Conservation (phyloP, 371 early-diverging fungal genomes). For the Mortierella sp. region DNA sequence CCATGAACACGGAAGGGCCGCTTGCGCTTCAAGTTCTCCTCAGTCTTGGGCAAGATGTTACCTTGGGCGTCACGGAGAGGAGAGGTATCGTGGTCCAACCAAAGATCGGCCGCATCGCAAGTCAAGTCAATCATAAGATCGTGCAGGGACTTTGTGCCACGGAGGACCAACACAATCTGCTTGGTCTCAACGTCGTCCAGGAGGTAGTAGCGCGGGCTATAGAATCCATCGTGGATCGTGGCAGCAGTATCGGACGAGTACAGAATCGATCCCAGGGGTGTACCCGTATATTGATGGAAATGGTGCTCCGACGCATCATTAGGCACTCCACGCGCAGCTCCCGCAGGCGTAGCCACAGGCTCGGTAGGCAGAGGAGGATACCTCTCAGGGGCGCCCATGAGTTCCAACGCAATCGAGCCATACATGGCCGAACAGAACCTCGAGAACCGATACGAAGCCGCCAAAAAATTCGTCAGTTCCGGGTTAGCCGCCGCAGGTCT, state of each 20-base stretch:
- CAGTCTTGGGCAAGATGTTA: conserved; percentile 6
- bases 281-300: conserved; percentile 47
- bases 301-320: conserved; percentile 28
- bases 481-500: conserved; percentile 26
- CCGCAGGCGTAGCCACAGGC: conserved; percentile 3
- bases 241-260: conserved; percentile 54
- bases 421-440: conserved; percentile 57
- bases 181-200: conserved; percentile 52
- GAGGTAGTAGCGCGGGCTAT: conserved; percentile 55
- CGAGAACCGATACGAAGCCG: conserved; percentile 50
- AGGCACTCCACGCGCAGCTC: background rate
- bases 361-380: conserved; percentile 32
- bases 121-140: conserved; percentile 56
- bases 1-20: conserved; percentile 46
- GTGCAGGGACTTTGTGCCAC: conserved; percentile 52
- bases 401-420: conserved; percentile 28
- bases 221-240: conserved; percentile 51
- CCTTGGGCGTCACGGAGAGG: conserved; percentile 28
- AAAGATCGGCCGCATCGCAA: conserved; percentile 47
- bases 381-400: conserved; percentile 49
- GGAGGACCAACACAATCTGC: conserved; percentile 51
- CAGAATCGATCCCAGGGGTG: conserved; percentile 49
- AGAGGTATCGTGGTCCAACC: conserved; percentile 50
- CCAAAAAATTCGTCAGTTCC: conserved; percentile 51
- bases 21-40: conserved; percentile 11